These are phyloP conservation scores for Adansonia grandidieri DNA, from an alignment of 441 rosid genomes.

Conservation along the genomic window DNA sequence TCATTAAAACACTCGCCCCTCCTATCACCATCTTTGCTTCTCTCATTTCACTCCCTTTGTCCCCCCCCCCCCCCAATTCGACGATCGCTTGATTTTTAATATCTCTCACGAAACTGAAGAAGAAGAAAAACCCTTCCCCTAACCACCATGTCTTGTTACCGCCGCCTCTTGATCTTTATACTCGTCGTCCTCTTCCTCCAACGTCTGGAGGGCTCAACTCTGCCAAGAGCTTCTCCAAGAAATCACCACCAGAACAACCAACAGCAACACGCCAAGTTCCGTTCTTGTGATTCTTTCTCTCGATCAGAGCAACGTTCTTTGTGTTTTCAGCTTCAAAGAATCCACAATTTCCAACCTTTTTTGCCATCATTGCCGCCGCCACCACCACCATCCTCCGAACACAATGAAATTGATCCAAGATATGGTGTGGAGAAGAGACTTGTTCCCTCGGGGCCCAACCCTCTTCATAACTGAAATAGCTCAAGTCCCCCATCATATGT, in stretches of 20 bases:
- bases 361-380: constrained; percentile 19
- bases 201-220: background rate
- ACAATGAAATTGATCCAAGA: constrained; percentile 63
- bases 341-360: constrained; percentile 41
- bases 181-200: constrained; percentile 19
- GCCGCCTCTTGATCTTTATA: constrained; percentile 32
- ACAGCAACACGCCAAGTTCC: background rate
- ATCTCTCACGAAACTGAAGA: background rate
- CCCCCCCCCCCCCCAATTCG: background rate
- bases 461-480: constrained; percentile 73
- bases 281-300: constrained; percentile 53
- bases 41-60: constrained; percentile 18
- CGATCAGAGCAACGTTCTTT: constrained; percentile 45
- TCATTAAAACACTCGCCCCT: constrained; percentile 43
- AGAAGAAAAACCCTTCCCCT: background rate
- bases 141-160: constrained; percentile 29
- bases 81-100: background rate
- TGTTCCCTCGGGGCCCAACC: constrained; percentile 91
- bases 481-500: background rate
- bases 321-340: constrained; percentile 62
- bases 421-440: constrained; percentile 83
- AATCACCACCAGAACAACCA: constrained; percentile 11
- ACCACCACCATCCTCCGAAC: constrained; percentile 37
- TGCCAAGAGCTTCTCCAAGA: constrained; percentile 19
- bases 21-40: constrained; percentile 27